phyloP scores from a whole-genome alignment of 2,329 filamentous ascomycete species.

The Colletotrichum sansevieriae region DNA sequence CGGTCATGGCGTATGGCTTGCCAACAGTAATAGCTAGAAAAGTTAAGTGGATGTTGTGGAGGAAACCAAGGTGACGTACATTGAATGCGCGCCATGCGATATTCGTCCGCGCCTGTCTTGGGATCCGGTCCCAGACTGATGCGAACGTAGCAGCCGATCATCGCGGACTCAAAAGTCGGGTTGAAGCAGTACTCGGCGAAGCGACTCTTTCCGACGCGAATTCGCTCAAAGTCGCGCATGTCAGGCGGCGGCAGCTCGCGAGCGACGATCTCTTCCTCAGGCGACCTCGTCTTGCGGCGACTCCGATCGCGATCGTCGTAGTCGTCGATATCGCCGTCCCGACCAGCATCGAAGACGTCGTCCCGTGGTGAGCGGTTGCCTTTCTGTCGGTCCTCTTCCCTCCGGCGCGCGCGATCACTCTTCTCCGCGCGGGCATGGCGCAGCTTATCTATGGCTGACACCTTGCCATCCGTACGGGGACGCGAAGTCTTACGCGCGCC shows the following conservation, averaged over 20 bases:
- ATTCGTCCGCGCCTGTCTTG: slow-evolving; percentile 79
- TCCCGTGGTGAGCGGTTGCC: slow-evolving; percentile 59
- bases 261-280: slow-evolving; percentile 74
- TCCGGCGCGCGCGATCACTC: slow-evolving; percentile 72
- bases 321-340: slow-evolving; percentile 73
- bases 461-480: slow-evolving; percentile 77
- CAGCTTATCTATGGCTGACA: slow-evolving; percentile 78
- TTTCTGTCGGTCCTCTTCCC: slow-evolving; percentile 71
- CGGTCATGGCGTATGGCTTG: slow-evolving; percentile 85
- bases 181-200: slow-evolving; percentile 95
- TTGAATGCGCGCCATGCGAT: slow-evolving; percentile 91
- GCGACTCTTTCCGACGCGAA: slow-evolving; percentile 85
- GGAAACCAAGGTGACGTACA: slow-evolving; percentile 61
- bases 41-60: slow-evolving; percentile 15
- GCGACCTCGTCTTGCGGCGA: slow-evolving; percentile 65
- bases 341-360: slow-evolving; percentile 72
- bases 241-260: slow-evolving; percentile 79
- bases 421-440: slow-evolving; percentile 74
- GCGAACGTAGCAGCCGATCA: slow-evolving; percentile 87
- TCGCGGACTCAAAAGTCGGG: slow-evolving; percentile 85
- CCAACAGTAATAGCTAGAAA: slow-evolving; percentile 80
- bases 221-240: slow-evolving; percentile 85
- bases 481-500: slow-evolving; percentile 79
- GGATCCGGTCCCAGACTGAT: slow-evolving; percentile 85
- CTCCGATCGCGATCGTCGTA: slow-evolving; percentile 31